Percentiles rank a stretch among this genome's conserved stretches.
Evolutionary conservation across 805 yeast genomes (phyloP).

Genomic region (Myxozyma kluyveri): DNA sequence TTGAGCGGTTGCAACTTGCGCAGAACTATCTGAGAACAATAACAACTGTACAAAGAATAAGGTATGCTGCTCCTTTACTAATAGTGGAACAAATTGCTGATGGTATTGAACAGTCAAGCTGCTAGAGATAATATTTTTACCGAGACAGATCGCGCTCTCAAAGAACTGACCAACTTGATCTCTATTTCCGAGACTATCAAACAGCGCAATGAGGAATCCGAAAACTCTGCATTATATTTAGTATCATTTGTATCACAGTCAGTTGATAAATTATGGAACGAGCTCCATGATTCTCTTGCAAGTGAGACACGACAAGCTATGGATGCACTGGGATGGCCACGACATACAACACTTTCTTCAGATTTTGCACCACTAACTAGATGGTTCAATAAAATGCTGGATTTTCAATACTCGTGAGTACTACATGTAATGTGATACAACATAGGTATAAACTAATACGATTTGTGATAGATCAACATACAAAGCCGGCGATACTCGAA

Average conservation of each 20-base stretch:
- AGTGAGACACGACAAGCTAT: constrained; percentile 19
- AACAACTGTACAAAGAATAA: constrained; percentile 5
- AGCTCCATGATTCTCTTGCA: constrained; percentile 8
- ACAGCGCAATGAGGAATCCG: constrained; percentile 11
- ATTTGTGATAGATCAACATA: too few species aligned
- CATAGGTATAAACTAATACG: too few species aligned
- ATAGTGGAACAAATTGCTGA: background rate
- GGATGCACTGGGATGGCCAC: constrained; percentile 26
- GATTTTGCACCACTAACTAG: constrained; percentile 3
- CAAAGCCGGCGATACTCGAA: too few species aligned
- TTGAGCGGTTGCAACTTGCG: constrained; percentile 18
- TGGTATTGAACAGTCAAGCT: constrained; percentile 7
- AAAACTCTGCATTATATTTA: constrained; percentile 18
- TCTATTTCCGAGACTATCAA: constrained; percentile 1
- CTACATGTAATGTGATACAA: too few species aligned
- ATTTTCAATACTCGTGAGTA: constrained; percentile 21
- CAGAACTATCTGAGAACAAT: constrained; percentile 7
- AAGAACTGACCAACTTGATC: constrained; percentile 1
- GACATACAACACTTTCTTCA: background rate
- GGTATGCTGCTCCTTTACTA: constrained; percentile 10
- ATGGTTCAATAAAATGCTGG: constrained; percentile 10
- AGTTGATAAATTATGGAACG: constrained; percentile 8
- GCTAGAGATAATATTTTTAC: constrained; percentile 5
- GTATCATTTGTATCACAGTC: constrained; percentile 9
- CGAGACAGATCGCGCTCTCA: constrained; percentile 8